Conservation (phyloP, 805 yeast genomes). For the Blastobotrys chiropterorum region DNA sequence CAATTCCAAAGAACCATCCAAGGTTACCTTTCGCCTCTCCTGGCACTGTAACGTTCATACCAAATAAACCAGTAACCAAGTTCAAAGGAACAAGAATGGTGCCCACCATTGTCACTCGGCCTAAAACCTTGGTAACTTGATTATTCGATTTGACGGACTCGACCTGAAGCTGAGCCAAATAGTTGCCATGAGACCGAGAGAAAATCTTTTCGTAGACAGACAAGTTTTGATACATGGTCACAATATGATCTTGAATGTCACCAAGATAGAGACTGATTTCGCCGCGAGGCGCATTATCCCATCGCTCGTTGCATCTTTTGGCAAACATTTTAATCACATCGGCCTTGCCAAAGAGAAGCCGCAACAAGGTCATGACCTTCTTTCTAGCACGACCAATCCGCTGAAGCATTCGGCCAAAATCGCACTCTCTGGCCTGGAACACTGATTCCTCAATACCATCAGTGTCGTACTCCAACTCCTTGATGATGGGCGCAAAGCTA, state of each 20-base stretch:
- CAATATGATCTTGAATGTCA: constrained; percentile 94
- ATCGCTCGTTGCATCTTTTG: constrained; percentile 81
- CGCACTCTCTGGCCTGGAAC: constrained; percentile 67
- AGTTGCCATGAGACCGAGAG: constrained; percentile 85
- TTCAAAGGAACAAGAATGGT: constrained; percentile 87
- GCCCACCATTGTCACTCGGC: constrained; percentile 86
- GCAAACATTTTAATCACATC: constrained; percentile 96
- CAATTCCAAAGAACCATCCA: constrained; percentile 66
- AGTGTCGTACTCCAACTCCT: constrained; percentile 54
- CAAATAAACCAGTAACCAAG: constrained; percentile 84
- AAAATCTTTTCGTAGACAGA: constrained; percentile 88
- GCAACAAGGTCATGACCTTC: constrained; percentile 86
- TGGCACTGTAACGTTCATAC: constrained; percentile 91
- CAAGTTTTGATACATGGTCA: constrained; percentile 91
- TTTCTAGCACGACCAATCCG: constrained; percentile 85
- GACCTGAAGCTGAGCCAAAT: constrained; percentile 89
- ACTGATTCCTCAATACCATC: constrained; percentile 75
- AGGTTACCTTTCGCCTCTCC: constrained; percentile 46
- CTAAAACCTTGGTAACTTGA: constrained; percentile 77
- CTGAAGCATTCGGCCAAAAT: constrained; percentile 66
- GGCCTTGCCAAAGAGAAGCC: constrained; percentile 86
- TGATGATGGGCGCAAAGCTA: constrained; percentile 55
- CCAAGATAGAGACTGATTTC: constrained; percentile 90
- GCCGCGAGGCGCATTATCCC: constrained; percentile 58
- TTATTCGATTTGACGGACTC: constrained; percentile 83